Conservation (phyloP, 441 rosid genomes). For the Croton laevigatus region DNA sequence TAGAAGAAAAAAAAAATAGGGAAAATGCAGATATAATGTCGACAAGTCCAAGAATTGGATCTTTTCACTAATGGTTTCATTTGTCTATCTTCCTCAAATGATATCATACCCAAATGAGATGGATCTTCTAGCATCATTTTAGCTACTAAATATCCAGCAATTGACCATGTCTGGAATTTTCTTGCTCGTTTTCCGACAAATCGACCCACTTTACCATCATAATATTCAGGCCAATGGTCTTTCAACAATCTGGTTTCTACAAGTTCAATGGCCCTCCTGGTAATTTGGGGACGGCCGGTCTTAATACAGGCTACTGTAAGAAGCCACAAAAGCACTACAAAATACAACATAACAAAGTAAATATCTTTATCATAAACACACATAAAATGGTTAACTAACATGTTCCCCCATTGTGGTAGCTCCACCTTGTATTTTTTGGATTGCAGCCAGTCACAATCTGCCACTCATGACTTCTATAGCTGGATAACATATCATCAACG, state of each 20-base stretch:
- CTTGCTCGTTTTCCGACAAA: conserved; percentile 75
- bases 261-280: conserved; percentile 64
- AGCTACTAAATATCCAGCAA: conserved; percentile 81
- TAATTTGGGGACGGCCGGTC: conserved; percentile 83
- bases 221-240: conserved; percentile 83
- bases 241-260: conserved; percentile 60
- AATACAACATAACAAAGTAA: not conserved
- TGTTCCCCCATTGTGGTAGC: conserved; percentile 92
- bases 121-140: conserved; percentile 92
- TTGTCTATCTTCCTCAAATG: conserved; percentile 77
- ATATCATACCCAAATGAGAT: conserved; percentile 73
- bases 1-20: not conserved
- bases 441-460: conserved; percentile 69
- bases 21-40: conserved; percentile 1
- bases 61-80: conserved; percentile 63
- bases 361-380: too few relatives aligned
- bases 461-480: conserved; percentile 88
- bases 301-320: conserved; percentile 76
- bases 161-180: conserved; percentile 76
- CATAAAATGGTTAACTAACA: conserved; percentile 30
- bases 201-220: conserved; percentile 77
- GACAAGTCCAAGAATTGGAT: conserved; percentile 66
- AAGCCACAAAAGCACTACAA: conserved; percentile 76
- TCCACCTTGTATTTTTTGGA: conserved; percentile 82
- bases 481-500: conserved; percentile 77